Evolutionary conservation across 257 asterid species (phyloP).

Genomic region (Primulina tabacum): DNA sequence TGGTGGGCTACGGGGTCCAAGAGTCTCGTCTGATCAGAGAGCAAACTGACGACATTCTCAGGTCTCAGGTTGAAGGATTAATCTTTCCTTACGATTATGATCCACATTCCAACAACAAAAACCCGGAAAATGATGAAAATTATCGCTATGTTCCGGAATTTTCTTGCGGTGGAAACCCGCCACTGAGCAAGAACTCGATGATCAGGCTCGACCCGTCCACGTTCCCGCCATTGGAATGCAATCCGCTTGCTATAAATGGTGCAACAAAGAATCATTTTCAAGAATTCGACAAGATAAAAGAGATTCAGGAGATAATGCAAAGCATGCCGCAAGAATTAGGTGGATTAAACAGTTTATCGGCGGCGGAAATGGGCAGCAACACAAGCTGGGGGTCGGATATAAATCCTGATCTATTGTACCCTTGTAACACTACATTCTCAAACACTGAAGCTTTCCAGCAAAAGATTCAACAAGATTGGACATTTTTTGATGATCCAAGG

Average conservation of each 20-base stretch:
- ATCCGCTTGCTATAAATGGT: conserved; percentile 20
- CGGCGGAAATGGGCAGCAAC: conserved; percentile 26
- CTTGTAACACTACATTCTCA: conserved; percentile 18
- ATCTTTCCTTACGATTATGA: background rate
- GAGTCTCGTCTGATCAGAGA: background rate
- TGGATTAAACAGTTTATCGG: conserved; percentile 21
- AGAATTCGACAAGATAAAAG: conserved; percentile 17
- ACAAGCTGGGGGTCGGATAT: conserved; percentile 35
- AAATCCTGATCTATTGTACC: conserved; percentile 20
- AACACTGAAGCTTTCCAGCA: conserved; percentile 17
- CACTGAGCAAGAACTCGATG: background rate
- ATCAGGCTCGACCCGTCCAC: background rate
- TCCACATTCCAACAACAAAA: background rate
- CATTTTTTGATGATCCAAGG: conserved; percentile 22
- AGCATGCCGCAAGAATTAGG: conserved; percentile 25
- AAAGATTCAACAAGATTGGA: conserved; percentile 22
- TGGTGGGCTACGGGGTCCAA: background rate
- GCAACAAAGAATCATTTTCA: conserved; percentile 10
- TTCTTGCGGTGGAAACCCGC: background rate
- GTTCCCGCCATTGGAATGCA: conserved; percentile 2
- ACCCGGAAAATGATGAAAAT: background rate
- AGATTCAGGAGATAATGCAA: conserved; percentile 15
- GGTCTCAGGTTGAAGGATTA: background rate
- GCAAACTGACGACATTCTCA: background rate
- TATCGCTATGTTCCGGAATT: background rate